These are phyloP conservation scores for Arctium lappa DNA, from an alignment of 129 eudicot species.

Conservation along the genomic window DNA sequence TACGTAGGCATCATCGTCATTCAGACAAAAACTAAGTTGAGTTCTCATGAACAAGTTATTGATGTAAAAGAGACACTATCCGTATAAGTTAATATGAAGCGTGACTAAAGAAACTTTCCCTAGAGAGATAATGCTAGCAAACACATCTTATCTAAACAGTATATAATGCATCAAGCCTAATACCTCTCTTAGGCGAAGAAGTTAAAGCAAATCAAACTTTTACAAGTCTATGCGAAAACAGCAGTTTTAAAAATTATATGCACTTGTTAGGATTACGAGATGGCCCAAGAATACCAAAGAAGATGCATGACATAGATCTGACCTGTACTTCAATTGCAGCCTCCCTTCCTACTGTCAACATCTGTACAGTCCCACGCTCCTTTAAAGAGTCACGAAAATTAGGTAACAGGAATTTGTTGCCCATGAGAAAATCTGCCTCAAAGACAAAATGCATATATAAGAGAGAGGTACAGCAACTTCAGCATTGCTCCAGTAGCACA, in stretches of 20 bases:
- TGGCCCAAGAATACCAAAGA: not conserved
- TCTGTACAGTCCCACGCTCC: constrained; percentile 90
- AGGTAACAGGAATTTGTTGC: constrained; percentile 75
- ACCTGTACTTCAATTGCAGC: constrained; percentile 99
- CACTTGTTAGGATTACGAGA: not conserved
- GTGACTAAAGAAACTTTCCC: not conserved
- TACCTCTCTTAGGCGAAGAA: not conserved
- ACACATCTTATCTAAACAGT: not conserved
- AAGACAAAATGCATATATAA: constrained; percentile 46
- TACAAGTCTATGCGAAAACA: not conserved
- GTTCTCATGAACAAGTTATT: not conserved
- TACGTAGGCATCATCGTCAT: too few relatives aligned
- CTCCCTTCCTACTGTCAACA: constrained; percentile 95
- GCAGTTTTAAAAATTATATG: not conserved
- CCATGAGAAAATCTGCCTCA: constrained; percentile 80
- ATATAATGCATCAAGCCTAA: not conserved
- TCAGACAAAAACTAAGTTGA: not conserved
- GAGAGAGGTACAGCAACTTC: constrained; percentile 46
- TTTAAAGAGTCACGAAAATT: constrained; percentile 80
- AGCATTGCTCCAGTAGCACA: constrained; percentile 47
- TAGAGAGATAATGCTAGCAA: not conserved
- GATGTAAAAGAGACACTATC: not conserved
- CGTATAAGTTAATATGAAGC: not conserved
- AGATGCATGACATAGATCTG: not conserved
- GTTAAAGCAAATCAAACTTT: not conserved